Base-by-base conservation (phyloP, 495 filamentous ascomycete genomes). In the Talaromyces liani region DNA sequence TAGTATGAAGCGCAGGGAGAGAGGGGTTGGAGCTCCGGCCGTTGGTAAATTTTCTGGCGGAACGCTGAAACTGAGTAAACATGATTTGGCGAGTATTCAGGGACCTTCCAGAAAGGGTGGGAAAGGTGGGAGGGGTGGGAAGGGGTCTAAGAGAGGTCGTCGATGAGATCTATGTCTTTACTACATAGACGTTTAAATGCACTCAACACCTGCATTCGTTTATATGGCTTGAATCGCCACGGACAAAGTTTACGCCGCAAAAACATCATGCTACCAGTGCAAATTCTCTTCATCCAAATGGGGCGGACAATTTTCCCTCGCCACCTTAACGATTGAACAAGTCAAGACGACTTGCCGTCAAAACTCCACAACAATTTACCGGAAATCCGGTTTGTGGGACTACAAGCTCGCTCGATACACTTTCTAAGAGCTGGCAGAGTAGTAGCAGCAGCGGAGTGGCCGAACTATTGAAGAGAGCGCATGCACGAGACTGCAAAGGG, bases 31-130 rank as follows among this genome's bases (percentile, higher is more conserved):
- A 55, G 83, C 84, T 51, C 91, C 93, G 1, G 84, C 80, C 3
- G 85, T 97, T 8, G 93, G 93, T 0, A 92, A 81, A 73, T 90
- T 96, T 72, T 81, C 83, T 22, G 87, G 88, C 9, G 91, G 91
- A 7, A 89, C 89, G 66, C 72, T 98, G 75, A 88, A 82, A 66
- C 75, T 97, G 66, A 94, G 88, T 71, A 85, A 85, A 71, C 82
- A 80, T 63, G 94, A 97, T 72, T 82, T 96, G 25, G 75, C 77
- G 59, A 77, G 82, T 61, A 91, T 97, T 61, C 69, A 74, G 65
- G 69, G 66, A 10, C 63, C 69, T 22, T 34, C 75, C 66, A 24
- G 73, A 72, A 33, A 75, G 71, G 31, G 70, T 16, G 58, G 49
- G 58, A 60, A 67, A 70, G 67, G 67, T 66, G 53, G 73, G 73